Evolutionary conservation across 129 eudicot species (phyloP), one percentile per base, ranked within the genome.

Genomic region (Glebionis coronaria): DNA sequence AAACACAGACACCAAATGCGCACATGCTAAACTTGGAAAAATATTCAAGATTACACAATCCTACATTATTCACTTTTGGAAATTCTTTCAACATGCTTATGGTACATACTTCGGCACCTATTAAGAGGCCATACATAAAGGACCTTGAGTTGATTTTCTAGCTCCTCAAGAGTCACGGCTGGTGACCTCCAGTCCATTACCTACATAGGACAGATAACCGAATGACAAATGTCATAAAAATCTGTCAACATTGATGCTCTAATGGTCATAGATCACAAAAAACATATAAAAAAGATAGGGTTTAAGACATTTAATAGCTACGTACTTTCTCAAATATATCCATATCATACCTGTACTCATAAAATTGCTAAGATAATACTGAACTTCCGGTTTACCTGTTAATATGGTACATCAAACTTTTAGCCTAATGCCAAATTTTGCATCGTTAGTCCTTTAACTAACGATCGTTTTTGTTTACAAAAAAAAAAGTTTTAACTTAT

Each of bases 151-250:
- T 45, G 18, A 23, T 64, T 29, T 45, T 60, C 54, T 31, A 20
- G 15, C 5, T 63, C 16, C 35, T 61, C 11, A 75, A 47, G 59
- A 55, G 7, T 57, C 73, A 54, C 68, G 70, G 80, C 90, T 84
- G n/a, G 85, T 51, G 66, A 86, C 92, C 82, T 93, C 98, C 84
- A 93, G 80, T 15, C 98, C 98, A 67, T 93, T 93, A 52, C 98
- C 98, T 93, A 88, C 88, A 85, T 27, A 66, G 2, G 60, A 29
- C 35, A 57, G 4, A 25, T 11, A 13, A 7, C 51, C 42, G 42
- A 35, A 67, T 18, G 9, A 5, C 44, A 29, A 35, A 35, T 15
- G 27, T 29, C 38, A 51, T 18, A 44, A 67, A 70, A 55, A 54
- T 54, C 8, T 49, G 9, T 46, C 44, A 65, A 25, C 9, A 6